Percentiles rank a stretch among this genome's conserved stretches.
Evolutionary conservation across 2,329 filamentous ascomycete species (phyloP).

Genomic region (Sporothrix phasma): DNA sequence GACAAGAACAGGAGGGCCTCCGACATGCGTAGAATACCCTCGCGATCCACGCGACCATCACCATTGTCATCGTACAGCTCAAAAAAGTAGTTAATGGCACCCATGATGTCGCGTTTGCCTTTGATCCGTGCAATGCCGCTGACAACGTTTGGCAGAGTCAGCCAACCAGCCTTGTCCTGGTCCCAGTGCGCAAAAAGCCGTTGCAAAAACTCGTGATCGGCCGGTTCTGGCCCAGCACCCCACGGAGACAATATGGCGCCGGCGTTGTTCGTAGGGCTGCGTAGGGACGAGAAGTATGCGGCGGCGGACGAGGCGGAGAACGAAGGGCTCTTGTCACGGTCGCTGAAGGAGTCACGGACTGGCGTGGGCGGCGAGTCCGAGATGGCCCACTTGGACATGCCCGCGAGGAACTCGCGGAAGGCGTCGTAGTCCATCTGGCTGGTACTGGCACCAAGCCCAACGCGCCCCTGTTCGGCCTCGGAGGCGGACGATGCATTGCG

Average conservation of each 20-base stretch:
- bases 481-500: conserved; percentile 31
- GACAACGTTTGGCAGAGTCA: conserved; percentile 87
- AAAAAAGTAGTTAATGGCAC: conserved; percentile 95
- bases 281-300: conserved; percentile 51
- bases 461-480: conserved; percentile 66
- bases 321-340: conserved; percentile 49
- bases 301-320: conserved; percentile 29
- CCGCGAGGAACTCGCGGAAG: conserved; percentile 86
- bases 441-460: conserved; percentile 79
- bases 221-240: conserved; percentile 55
- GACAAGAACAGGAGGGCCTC: conserved; percentile 91
- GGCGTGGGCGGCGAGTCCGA: conserved; percentile 67
- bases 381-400: conserved; percentile 85
- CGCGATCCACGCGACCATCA: conserved; percentile 84
- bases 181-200: conserved; percentile 87
- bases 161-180: conserved; percentile 59
- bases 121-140: conserved; percentile 85
- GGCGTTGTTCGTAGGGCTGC: conserved; percentile 40
- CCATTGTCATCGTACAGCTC: conserved; percentile 90
- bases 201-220: conserved; percentile 90
- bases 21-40: conserved; percentile 89
- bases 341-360: conserved; percentile 36
- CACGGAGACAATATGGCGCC: conserved; percentile 36
- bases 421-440: conserved; percentile 96
- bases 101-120: conserved; percentile 92